phyloP scores from a whole-genome alignment of 139 green algal genomes.

The Raphidocelis subcapitata region DNA sequence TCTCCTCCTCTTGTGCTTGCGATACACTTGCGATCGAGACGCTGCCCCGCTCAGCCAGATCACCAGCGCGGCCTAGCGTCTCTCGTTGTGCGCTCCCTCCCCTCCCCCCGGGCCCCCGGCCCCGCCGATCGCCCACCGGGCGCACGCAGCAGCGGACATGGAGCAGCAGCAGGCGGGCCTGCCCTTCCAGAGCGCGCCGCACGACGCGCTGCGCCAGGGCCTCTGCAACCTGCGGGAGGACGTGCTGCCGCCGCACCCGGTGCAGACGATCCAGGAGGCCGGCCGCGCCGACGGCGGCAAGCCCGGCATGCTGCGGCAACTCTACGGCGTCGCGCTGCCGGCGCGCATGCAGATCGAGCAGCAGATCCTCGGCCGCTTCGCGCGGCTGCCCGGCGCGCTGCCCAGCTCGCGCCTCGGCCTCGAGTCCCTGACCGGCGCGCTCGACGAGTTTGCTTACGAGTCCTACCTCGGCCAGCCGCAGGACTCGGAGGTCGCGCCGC shows the following conservation, averaged over 20 bases:
- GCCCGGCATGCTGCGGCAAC: constrained; percentile 60
- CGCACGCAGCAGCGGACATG: no score
- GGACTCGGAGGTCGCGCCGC: constrained; percentile 31
- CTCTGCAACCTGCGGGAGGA: constrained; percentile 74
- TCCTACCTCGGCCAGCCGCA: constrained; percentile 64
- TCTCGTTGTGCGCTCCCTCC: no score
- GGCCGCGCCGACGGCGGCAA: background rate
- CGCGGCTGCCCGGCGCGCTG: constrained; percentile 49
- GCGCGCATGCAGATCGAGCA: constrained; percentile 71
- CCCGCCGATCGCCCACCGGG: no score
- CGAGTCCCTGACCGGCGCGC: constrained; percentile 68
- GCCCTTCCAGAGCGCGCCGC: constrained; percentile 53
- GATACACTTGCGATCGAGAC: no score
- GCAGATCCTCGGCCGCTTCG: constrained; percentile 69
- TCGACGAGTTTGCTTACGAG: constrained; percentile 82
- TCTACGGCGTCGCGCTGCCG: constrained; percentile 77
- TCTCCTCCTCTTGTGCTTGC: no score
- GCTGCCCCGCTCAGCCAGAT: no score
- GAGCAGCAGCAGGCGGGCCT: constrained; percentile 24
- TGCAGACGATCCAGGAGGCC: constrained; percentile 68
- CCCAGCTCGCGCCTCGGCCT: constrained; percentile 70
- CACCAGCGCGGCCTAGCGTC: no score
- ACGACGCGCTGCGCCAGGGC: constrained; percentile 70
- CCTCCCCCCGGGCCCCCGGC: no score
- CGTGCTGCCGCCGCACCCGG: constrained; percentile 52